Evolutionary conservation across 202 grass and related monocot genomes (phyloP).

Genomic region (Brachypodium distachyon): DNA sequence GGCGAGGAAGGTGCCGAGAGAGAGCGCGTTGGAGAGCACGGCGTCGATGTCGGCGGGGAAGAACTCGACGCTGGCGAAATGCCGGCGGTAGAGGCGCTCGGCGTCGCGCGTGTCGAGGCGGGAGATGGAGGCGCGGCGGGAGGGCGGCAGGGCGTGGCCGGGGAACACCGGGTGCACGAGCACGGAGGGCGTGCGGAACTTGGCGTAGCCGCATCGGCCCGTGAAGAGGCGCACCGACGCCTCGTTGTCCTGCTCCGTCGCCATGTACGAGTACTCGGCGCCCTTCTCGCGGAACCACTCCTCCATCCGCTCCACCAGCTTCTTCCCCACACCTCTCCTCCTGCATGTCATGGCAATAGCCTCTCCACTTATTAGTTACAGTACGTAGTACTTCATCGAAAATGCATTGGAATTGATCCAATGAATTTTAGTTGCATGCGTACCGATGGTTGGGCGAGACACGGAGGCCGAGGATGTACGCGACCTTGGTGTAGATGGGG

Average conservation of each 20-base stretch:
- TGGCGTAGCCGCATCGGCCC: slow-evolving; percentile 74
- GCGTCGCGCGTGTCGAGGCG: slow-evolving; percentile 34
- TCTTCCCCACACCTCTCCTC: slow-evolving; percentile 55
- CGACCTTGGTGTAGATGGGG: slow-evolving; percentile 57
- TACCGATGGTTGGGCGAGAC: slow-evolving; percentile 78
- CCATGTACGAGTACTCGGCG: slow-evolving; percentile 90
- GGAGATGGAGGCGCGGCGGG: slow-evolving; percentile 13
- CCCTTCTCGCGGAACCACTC: slow-evolving; percentile 65
- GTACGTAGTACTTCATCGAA: not conserved
- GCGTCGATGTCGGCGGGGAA: slow-evolving; percentile 83
- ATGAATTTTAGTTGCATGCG: not conserved
- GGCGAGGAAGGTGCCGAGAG: slow-evolving; percentile 85
- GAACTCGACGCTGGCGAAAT: slow-evolving; percentile 69
- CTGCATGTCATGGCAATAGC: slow-evolving; percentile 9
- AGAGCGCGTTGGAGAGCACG: slow-evolving; percentile 65
- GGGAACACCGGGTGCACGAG: slow-evolving; percentile 83
- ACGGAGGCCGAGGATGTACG: slow-evolving; percentile 87
- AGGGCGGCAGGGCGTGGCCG: slow-evolving; percentile 21
- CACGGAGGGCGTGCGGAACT: slow-evolving; percentile 68
- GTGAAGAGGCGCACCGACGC: slow-evolving; percentile 86
- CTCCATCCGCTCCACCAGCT: slow-evolving; percentile 68
- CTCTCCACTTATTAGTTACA: not conserved
- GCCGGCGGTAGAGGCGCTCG: slow-evolving; percentile 55
- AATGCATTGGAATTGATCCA: not conserved
- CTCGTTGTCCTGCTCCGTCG: slow-evolving; percentile 74